phyloP scores from a whole-genome alignment of 495 filamentous ascomycete genomes.

The Aspergillus cavernicola region DNA sequence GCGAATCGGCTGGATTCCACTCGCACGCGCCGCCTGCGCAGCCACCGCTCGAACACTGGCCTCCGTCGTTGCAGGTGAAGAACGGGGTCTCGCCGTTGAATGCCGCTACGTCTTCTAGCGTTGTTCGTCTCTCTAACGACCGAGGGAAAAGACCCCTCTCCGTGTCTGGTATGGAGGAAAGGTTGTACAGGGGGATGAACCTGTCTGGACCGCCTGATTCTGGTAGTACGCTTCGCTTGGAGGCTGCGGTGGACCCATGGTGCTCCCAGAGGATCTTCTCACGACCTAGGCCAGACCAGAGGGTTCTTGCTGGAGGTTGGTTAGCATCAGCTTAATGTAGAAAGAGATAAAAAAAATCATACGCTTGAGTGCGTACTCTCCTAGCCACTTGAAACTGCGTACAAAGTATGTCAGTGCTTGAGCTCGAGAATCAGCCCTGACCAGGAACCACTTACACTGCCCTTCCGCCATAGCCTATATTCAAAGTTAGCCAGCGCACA shows the following conservation, averaged over 20 bases:
- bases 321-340: not conserved
- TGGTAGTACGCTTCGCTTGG: not conserved
- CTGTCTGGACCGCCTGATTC: not conserved
- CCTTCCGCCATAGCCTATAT: not conserved
- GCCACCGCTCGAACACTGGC: conserved; percentile 1
- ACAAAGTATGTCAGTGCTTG: not conserved
- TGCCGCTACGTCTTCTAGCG: not conserved
- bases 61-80: conserved; percentile 4
- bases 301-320: not conserved
- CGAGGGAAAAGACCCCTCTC: not conserved
- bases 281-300: not conserved
- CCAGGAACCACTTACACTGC: conserved; percentile 1
- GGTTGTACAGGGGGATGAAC: not conserved
- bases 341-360: not conserved
- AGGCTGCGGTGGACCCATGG: not conserved
- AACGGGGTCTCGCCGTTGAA: not conserved
- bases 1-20: not conserved
- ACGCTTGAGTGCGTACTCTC: not conserved
- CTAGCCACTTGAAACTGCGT: conserved; percentile 3
- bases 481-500: not conserved
- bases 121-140: not conserved
- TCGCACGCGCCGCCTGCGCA: conserved; percentile 1
- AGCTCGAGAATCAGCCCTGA: too few relatives aligned
- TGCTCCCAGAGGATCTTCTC: conserved; percentile 5
- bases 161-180: not conserved